Evolutionary conservation across 106 monocot genomes (phyloP), one percentile per base, ranked within the genome.

Genomic region (Phalaenopsis aphrodite): DNA sequence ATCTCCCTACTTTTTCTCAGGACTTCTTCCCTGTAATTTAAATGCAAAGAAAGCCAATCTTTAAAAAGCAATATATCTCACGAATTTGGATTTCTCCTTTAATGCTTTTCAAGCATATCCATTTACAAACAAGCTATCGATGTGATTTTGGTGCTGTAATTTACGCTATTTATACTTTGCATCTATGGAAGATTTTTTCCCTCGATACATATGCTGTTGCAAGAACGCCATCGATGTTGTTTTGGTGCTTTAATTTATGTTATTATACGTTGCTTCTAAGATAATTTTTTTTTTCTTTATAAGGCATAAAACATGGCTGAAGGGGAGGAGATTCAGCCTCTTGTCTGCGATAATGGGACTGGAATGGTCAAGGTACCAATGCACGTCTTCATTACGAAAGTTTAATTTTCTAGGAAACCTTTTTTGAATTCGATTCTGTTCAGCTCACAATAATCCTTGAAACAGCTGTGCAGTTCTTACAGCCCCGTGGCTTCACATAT

Each of bases 331-430:
- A 84, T 84, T 79, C 84, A 84, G 45, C 84, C 84, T 76, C 84
- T 84, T 76, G 84, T 84, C 24, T 79, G 79, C 11, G 79, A 84
- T 61, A 84, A 84, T 67, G 84, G 84, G 19, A 84, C 84, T 68
- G 84, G 84, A 58, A 84, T 84, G 84, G 84, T 84, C 41, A 84
- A 84, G 84, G 84, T 83, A 67, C 41, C 17, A 19, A n/a, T 78
- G 23, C 64, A 21, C n/a, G 23, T 64, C 64, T 21, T 65, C 7
- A 21, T 65, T 52, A 52, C 52, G 14, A 52, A 52, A 52, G 14
- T 52, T 52, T 12, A 52, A 52, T 52, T 52, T 52, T 52, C 11
- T 12, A 14, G 52, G 52, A 12, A 52, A 52, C 52, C 52, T 52
- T 52, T 52, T 0, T 12, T 52, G 52, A 3, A 12, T 48, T 6